phyloP scores from a whole-genome alignment of 2,329 filamentous ascomycete species.

The Graphiopsis chlorocephala region DNA sequence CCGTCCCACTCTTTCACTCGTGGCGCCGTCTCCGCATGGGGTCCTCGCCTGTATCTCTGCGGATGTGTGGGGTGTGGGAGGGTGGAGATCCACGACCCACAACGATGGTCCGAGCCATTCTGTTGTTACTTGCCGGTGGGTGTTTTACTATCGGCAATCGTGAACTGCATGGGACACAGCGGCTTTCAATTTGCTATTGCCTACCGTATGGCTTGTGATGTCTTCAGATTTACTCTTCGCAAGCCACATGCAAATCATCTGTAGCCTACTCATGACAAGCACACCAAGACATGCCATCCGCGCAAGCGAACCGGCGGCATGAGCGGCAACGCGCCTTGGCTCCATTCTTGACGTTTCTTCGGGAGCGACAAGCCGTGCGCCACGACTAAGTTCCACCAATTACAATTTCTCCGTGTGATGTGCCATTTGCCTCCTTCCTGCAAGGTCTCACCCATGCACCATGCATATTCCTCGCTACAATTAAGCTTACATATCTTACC shows the following conservation, averaged over 20 bases:
- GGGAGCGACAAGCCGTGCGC: not conserved
- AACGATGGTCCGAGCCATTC: not conserved
- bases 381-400: conserved; percentile 5
- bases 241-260: not conserved
- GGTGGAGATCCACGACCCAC: conserved; percentile 7
- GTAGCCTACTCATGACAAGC: not conserved
- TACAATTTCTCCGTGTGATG: not conserved
- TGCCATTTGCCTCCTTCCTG: not conserved
- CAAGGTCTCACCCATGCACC: not conserved
- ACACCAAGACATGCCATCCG: conserved; percentile 9
- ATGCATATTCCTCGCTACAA: not conserved
- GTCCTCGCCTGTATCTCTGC: not conserved
- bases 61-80: conserved; percentile 6
- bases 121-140: not conserved
- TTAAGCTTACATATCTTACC: not conserved
- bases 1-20: conserved; percentile 7
- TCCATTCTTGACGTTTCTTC: conserved; percentile 5
- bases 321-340: conserved; percentile 6
- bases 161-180: not conserved
- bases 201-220: not conserved
- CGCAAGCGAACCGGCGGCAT: conserved; percentile 1
- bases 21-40: conserved; percentile 6
- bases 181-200: not conserved
- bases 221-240: not conserved
- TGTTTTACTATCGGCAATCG: not conserved